A percentile compares a stretch with the other conserved stretches of the same genome.
Evolutionary conservation across 768 basidiomycete species (phyloP).

Genomic region (Candolleomyces efflorescens): DNA sequence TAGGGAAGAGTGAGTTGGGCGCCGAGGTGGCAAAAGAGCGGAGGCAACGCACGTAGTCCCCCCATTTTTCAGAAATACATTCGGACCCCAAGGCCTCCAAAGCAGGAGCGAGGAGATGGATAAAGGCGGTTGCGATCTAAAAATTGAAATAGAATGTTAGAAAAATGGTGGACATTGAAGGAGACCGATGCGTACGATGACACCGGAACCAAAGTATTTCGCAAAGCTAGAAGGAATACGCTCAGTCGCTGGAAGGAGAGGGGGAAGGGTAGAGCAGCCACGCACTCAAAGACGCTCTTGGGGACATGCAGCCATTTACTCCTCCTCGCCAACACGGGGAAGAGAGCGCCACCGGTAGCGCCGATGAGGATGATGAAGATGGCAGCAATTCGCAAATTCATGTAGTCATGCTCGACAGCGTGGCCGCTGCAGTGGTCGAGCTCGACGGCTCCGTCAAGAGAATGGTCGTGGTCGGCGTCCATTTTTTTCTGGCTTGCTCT

Average conservation of each 20-base stretch:
- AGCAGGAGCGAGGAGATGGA: slow-evolving; percentile 77
- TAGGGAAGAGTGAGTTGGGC: not conserved
- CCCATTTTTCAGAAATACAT: slow-evolving; percentile 73
- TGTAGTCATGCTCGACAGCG: slow-evolving; percentile 6
- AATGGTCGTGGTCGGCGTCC: too few species aligned
- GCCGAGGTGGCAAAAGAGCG: not conserved
- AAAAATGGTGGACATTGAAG: not conserved
- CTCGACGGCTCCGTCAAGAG: not conserved
- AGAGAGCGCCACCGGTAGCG: slow-evolving; percentile 58
- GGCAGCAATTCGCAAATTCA: slow-evolving; percentile 61
- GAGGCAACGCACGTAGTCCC: slow-evolving; percentile 56
- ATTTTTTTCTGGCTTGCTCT: not conserved
- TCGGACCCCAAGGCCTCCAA: slow-evolving; percentile 62
- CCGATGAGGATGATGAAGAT: slow-evolving; percentile 69
- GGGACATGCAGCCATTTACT: slow-evolving; percentile 54
- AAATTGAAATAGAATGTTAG: slow-evolving; percentile 3
- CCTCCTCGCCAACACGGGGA: slow-evolving; percentile 63
- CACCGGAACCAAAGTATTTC: slow-evolving; percentile 89
- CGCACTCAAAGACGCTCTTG: slow-evolving; percentile 65
- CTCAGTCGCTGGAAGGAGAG: not conserved
- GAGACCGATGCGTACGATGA: slow-evolving; percentile 52
- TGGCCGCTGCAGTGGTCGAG: not conserved
- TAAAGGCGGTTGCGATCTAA: slow-evolving; percentile 87
- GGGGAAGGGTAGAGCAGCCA: slow-evolving; percentile 4
- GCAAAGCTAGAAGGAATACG: slow-evolving; percentile 52